Evolutionary conservation across 139 green algal species (phyloP).

Genomic region (Asterochloris erici): DNA sequence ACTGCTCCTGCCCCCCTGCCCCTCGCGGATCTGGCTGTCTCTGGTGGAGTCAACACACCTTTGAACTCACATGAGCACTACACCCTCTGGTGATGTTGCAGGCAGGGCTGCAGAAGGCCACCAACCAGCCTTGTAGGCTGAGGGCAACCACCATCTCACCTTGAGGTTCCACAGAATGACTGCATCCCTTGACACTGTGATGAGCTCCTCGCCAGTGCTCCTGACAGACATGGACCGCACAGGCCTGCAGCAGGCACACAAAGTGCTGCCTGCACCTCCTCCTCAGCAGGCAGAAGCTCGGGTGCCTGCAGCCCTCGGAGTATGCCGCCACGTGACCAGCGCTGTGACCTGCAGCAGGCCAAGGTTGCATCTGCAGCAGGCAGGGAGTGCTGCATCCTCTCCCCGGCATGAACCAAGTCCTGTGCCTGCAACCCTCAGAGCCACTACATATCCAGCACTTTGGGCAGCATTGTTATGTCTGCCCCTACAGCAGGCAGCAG

Average conservation of each 20-base stretch:
- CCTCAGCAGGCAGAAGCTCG: neutral
- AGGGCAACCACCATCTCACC: neutral
- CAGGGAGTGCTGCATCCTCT: neutral
- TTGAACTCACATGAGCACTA: neutral
- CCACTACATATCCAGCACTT: too few relatives aligned
- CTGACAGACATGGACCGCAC: constrained; percentile 8
- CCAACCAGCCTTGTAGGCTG: neutral
- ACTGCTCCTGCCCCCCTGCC: neutral
- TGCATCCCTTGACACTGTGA: constrained; percentile 8
- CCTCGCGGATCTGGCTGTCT: neutral
- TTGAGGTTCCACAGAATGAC: constrained; percentile 13
- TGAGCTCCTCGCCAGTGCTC: constrained; percentile 7
- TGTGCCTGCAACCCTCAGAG: too few relatives aligned
- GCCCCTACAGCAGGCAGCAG: too few relatives aligned
- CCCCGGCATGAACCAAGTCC: too few relatives aligned
- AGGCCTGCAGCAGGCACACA: constrained; percentile 4
- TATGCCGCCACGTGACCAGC: neutral
- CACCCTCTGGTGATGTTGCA: neutral
- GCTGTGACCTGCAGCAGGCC: neutral
- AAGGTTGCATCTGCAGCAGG: neutral
- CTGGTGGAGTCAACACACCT: neutral
- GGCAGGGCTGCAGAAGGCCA: neutral
- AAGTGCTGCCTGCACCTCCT: neutral
- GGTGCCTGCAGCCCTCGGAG: too few relatives aligned
- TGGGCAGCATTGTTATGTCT: too few relatives aligned